Base-by-base conservation (phyloP, 768 basidiomycete genomes). In the Lanmaoa rubissima region DNA sequence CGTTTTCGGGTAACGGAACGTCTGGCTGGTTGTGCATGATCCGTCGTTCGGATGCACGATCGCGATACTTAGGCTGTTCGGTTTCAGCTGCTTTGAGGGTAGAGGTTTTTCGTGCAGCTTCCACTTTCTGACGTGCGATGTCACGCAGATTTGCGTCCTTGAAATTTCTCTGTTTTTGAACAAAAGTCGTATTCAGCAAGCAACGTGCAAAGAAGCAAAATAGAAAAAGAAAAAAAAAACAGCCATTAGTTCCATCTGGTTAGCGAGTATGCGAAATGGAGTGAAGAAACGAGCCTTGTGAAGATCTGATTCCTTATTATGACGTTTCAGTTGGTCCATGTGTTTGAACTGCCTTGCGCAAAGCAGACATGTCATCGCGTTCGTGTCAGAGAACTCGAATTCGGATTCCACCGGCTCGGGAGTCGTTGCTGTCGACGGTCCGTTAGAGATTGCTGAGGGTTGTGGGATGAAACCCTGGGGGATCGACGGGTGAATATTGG, bases 271-370 rank as follows among this genome's bases (percentile, higher is more conserved):
- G 62, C 39, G 58, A 55, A 56, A 65, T 46, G 70, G 59, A 71
- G 76, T 77, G 72, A 76, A 70, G 55, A 72, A 60, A 73, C 81
- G 73, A 76, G 78, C 96, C 90, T 98, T 98, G 75, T 99, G 97
- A 60, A 99, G 76, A 69, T 90, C 91, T 26, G 97, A 99, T 75
- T 92, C 92, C 65, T 86, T 88, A 69, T 91, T 94, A 70, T 99
- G 97, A 17, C 93, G 85, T 65, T 82, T 87, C 41, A 99, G 79
- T 61, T 92, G 86, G 26, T 96, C 94, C 55, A 88, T 63, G 4
- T 82, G 77, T 74, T 96, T 98, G 83, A 99, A 94, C 68, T 95
- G 91, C 32, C 97, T 82, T 40, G 93, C 85, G 69, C 97, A 99
- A 14, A 99, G 84, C 49, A 98, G 72, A 69, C 97, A 98, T 52